phyloP scores from a whole-genome alignment of 2,329 filamentous ascomycete species.

The Zalaria sp. region DNA sequence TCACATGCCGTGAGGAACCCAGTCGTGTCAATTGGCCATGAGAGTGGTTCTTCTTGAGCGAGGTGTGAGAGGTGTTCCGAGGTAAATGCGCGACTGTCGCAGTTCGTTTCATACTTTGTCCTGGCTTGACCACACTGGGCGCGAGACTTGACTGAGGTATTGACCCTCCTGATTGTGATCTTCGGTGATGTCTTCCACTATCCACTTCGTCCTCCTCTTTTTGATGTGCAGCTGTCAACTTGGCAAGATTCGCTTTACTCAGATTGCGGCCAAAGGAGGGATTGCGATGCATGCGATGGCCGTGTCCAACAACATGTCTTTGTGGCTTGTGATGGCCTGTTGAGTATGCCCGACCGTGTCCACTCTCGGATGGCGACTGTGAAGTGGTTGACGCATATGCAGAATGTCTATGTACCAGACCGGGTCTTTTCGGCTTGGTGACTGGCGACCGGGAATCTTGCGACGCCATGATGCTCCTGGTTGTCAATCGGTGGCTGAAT shows the following conservation, averaged over 20 bases:
- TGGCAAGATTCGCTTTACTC: constrained; percentile 22
- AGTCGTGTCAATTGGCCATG: constrained; percentile 25
- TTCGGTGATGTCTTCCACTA: not conserved
- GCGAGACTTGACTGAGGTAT: not conserved
- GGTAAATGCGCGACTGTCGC: constrained; percentile 22
- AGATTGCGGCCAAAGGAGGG: constrained; percentile 27
- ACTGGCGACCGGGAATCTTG: not conserved
- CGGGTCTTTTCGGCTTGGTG: constrained; percentile 16
- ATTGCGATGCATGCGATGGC: constrained; percentile 23
- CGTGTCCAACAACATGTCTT: constrained; percentile 24
- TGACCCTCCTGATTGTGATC: not conserved
- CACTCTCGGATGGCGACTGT: constrained; percentile 17
- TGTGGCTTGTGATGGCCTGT: constrained; percentile 17
- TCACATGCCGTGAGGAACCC: constrained; percentile 18
- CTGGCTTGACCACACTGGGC: not conserved
- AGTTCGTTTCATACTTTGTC: constrained; percentile 26
- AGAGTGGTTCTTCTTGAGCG: constrained; percentile 19
- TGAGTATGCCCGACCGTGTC: not conserved
- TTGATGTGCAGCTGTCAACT: constrained; percentile 12
- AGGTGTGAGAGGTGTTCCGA: constrained; percentile 19
- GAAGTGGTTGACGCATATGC: constrained; percentile 21
- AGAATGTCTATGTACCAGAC: constrained; percentile 20
- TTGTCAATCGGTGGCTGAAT: not conserved
- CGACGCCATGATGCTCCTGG: not conserved
- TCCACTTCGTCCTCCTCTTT: constrained; percentile 11